A percentile compares a stretch with the other conserved stretches of the same genome.
Conservation (phyloP, 2,329 filamentous ascomycete species). For the Stagonosporopsis tanaceti region DNA sequence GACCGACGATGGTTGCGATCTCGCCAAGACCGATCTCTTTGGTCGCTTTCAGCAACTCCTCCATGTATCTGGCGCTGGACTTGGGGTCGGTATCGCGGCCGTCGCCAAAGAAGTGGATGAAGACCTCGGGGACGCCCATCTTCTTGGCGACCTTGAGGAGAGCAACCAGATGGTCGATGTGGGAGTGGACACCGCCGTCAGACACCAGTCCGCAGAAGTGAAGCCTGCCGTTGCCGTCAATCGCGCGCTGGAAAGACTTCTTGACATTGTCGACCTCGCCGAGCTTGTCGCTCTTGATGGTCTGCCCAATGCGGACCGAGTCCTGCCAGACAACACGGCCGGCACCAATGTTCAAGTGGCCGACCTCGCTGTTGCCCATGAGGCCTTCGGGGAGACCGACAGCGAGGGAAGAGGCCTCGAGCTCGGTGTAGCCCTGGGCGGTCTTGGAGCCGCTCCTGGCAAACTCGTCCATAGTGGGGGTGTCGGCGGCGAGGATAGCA, state of each 20-base stretch:
- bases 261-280: constrained; percentile 79
- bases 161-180: constrained; percentile 90
- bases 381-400: constrained; percentile 95
- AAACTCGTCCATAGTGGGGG: constrained; percentile 93
- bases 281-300: constrained; percentile 85
- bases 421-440: constrained; percentile 84
- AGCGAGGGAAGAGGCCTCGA: constrained; percentile 94
- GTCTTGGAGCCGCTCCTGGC: constrained; percentile 70
- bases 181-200: constrained; percentile 94
- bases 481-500: constrained; percentile 92
- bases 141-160: constrained; percentile 91
- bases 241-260: constrained; percentile 78
- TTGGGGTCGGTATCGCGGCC: constrained; percentile 98
- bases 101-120: constrained; percentile 99
- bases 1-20: constrained; percentile 90
- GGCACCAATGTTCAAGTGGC: constrained; percentile 97
- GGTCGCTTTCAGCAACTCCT: constrained; percentile 80
- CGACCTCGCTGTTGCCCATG: constrained; percentile 99
- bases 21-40: constrained; percentile 87
- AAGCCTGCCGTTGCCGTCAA: constrained; percentile 87
- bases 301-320: constrained; percentile 91
- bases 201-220: constrained; percentile 93
- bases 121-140: constrained; percentile 86
- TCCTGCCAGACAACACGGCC: constrained; percentile 98
- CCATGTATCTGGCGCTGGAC: constrained; percentile 86